Conservation (phyloP, 306 rosid species). For the Castanea mollissima region DNA sequence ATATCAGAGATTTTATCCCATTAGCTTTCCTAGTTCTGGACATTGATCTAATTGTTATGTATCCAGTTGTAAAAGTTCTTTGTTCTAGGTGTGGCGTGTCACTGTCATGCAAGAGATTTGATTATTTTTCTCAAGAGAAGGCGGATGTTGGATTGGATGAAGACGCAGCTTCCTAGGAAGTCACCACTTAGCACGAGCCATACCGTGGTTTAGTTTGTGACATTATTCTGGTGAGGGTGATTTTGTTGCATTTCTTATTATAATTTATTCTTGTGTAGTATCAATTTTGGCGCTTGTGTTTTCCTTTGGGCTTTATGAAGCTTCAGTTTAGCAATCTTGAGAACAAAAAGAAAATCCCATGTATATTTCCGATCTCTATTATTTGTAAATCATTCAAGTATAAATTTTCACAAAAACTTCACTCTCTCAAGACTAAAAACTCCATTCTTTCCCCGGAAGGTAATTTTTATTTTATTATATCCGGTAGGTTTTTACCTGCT, state of each 20-base stretch:
- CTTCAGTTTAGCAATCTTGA: conserved; percentile 14
- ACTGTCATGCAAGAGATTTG: conserved; percentile 22
- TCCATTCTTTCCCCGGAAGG: too few species aligned
- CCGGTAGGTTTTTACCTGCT: too few species aligned
- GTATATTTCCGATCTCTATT: conserved; percentile 29
- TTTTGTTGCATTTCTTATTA: conserved; percentile 6
- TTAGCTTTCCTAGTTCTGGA: conserved; percentile 36
- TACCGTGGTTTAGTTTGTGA: background rate
- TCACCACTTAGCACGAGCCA: conserved; percentile 9
- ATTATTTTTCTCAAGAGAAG: conserved; percentile 19
- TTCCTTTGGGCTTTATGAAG: conserved; percentile 11
- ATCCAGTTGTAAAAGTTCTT: conserved; percentile 1
- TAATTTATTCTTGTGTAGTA: conserved; percentile 38
- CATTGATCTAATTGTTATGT: conserved; percentile 8
- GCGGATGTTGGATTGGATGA: conserved; percentile 28
- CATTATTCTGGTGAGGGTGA: background rate
- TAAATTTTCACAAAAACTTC: background rate
- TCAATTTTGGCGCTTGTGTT: conserved; percentile 43
- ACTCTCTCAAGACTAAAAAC: too few species aligned
- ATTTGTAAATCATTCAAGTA: conserved; percentile 31
- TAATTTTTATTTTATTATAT: too few species aligned
- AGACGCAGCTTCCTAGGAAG: conserved; percentile 16
- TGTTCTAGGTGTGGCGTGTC: conserved; percentile 14
- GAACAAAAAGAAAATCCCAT: conserved; percentile 27
- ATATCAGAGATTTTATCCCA: conserved; percentile 58